Percentiles rank a stretch among this genome's conserved stretches.
Evolutionary conservation across 441 rosid species (phyloP).

Genomic region (Mallotus repandus): DNA sequence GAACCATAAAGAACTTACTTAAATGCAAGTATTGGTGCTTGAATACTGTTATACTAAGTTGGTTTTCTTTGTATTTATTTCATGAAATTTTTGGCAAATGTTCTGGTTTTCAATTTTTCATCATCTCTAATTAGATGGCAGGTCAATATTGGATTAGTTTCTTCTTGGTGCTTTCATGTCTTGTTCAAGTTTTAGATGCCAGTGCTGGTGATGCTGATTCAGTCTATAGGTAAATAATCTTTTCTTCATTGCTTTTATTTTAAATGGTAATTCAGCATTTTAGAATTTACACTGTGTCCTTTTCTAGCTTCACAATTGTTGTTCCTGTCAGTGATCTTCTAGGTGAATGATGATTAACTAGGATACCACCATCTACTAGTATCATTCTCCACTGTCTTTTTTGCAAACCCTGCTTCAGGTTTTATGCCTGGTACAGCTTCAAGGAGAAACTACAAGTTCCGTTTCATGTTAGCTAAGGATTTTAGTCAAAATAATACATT

Average conservation of each 20-base stretch:
- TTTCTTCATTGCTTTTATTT: neutral
- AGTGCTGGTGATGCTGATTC: conserved; percentile 91
- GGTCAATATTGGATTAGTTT: conserved; percentile 38
- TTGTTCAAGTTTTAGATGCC: conserved; percentile 52
- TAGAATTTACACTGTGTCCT: neutral
- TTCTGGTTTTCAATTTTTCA: conserved; percentile 4
- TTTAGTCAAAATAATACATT: neutral
- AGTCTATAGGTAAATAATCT: conserved; percentile 56
- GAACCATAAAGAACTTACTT: neutral
- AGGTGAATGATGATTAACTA: neutral
- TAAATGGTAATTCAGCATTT: conserved; percentile 11
- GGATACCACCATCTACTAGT: neutral
- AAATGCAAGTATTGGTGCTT: neutral
- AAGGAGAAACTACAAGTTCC: neutral
- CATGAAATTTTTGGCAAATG: neutral
- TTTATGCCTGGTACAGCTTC: neutral
- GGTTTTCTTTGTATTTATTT: neutral
- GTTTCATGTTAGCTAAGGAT: conserved; percentile 1
- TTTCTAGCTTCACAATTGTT: neutral
- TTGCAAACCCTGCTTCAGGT: neutral
- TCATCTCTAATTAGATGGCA: conserved; percentile 44
- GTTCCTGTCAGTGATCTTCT: neutral
- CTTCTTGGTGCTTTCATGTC: conserved; percentile 43
- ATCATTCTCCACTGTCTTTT: neutral
- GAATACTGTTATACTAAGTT: neutral